Percentiles rank a stretch among this genome's conserved stretches.
Evolutionary conservation across 768 basidiomycete genomes (phyloP).

Genomic region (Boletus reticuloceps): DNA sequence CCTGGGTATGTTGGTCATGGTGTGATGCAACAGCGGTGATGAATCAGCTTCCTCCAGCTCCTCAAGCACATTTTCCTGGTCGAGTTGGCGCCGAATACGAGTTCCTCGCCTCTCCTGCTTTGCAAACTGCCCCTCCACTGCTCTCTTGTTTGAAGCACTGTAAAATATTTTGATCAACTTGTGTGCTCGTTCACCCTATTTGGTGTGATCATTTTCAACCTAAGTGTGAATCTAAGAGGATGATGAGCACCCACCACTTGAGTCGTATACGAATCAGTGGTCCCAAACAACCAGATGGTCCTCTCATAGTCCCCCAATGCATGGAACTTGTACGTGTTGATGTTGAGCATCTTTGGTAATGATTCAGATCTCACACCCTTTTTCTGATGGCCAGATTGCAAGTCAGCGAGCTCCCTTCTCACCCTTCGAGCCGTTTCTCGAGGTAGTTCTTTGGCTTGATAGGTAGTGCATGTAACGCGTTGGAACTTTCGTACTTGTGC

Average conservation of each 20-base stretch:
- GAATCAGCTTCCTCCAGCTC: neutral
- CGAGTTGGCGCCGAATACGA: neutral
- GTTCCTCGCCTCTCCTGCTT: slow-evolving; percentile 8
- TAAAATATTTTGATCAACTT: slow-evolving; percentile 27
- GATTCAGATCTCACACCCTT: neutral
- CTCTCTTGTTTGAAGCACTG: slow-evolving; percentile 19
- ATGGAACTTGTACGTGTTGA: slow-evolving; percentile 23
- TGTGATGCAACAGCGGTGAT: neutral
- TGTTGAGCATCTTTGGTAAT: slow-evolving; percentile 17
- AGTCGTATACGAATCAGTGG: neutral
- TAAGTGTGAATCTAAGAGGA: neutral
- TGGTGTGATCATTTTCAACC: no score
- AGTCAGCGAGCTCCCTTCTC: neutral
- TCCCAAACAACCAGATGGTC: neutral
- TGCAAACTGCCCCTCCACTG: neutral
- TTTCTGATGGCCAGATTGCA: neutral
- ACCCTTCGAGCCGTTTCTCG: neutral
- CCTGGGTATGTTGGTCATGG: neutral
- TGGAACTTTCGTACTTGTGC: neutral
- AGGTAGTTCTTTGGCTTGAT: neutral
- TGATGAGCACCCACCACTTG: neutral
- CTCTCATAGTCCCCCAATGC: slow-evolving; percentile 14
- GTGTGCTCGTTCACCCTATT: neutral
- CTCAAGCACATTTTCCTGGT: neutral
- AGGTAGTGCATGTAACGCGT: neutral